Evolutionary conservation across 2,329 filamentous ascomycete species (phyloP).

Genomic region (Colletotrichum horii): DNA sequence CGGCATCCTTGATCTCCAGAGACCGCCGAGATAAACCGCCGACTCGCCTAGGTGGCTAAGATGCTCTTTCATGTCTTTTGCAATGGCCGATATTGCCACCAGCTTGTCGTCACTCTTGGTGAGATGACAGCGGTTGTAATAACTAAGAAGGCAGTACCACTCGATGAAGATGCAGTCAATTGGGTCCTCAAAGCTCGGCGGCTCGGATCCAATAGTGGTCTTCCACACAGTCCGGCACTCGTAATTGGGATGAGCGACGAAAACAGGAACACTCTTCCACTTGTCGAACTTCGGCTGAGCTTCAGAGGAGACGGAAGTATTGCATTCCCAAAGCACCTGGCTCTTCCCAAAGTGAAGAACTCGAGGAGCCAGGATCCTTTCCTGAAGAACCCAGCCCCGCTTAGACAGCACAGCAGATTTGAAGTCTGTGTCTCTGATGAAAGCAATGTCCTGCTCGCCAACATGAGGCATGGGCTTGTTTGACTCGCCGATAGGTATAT

Average conservation of each 20-base stretch:
- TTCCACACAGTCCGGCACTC: not conserved
- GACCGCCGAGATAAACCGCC: not conserved
- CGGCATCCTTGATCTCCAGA: not conserved
- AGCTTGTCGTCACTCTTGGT: not conserved
- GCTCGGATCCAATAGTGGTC: not conserved
- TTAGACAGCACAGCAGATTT: not conserved
- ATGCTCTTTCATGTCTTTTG: not conserved
- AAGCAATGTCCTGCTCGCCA: not conserved
- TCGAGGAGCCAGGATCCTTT: not conserved
- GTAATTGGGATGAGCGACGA: not conserved
- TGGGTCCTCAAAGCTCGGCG: not conserved
- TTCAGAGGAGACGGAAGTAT: not conserved
- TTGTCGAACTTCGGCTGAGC: not conserved
- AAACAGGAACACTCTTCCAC: not conserved
- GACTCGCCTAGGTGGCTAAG: not conserved
- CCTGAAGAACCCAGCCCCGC: not conserved
- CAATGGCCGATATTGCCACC: not conserved
- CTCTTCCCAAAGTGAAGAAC: not conserved
- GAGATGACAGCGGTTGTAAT: not conserved
- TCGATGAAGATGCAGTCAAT: not conserved
- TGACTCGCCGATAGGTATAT: not conserved
- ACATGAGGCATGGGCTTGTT: not conserved
- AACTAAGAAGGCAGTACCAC: not conserved
- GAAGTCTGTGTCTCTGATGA: not conserved
- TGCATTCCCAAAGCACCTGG: not conserved